Base-by-base conservation (phyloP, 495 filamentous ascomycete genomes). In the Penicillium waksmanii region DNA sequence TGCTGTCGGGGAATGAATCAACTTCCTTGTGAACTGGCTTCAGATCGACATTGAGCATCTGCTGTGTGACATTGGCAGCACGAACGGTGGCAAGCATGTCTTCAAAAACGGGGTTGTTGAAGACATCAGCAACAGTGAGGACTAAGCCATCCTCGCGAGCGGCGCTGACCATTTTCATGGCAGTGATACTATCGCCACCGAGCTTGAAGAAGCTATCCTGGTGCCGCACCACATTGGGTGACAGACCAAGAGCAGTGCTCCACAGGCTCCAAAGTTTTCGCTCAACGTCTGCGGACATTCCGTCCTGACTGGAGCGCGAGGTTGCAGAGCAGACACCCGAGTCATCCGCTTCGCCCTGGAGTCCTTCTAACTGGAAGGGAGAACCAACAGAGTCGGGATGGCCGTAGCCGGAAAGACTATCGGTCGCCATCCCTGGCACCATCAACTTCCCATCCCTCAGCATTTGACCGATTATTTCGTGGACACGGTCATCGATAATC, bases 111-210 rank as follows among this genome's bases (percentile, higher is more conserved):
- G 80, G 80, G 31, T 72, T 73, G 51, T 71, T 71, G 64, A 82
- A 80, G 40, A 82, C 73, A 66, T 81, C 80, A 0, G 81, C 79
- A 12, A 88, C 85, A 4, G 80, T 85, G 44, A 89, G 64, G 27
- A 78, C 70, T 38, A 87, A 53, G 5, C 82, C 81, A 25, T 82
- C 77, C 42, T 82, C 77, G 10, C 80, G 73, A 33, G 82, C 81
- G 60, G 82, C 80, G 11, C 85, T 82, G 9, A 87, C 87, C 46
- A 90, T 74, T 69, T 84, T 87, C 84, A 90, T 90, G 11, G 87
- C 86, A 7, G 80, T 79, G 56, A 90, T 87, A 52, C 86, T 81
- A 51, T 82, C 80, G 43, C 80, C 80, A 23, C 80, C 80, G 13
- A 80, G 55, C 23, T 75, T 77, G 60, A 82, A 81, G 70, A 82